Percentiles rank a stretch among this genome's conserved stretches.
Evolutionary conservation across 2,329 filamentous ascomycete genomes (phyloP).

Genomic region (Colletotrichum destructivum): DNA sequence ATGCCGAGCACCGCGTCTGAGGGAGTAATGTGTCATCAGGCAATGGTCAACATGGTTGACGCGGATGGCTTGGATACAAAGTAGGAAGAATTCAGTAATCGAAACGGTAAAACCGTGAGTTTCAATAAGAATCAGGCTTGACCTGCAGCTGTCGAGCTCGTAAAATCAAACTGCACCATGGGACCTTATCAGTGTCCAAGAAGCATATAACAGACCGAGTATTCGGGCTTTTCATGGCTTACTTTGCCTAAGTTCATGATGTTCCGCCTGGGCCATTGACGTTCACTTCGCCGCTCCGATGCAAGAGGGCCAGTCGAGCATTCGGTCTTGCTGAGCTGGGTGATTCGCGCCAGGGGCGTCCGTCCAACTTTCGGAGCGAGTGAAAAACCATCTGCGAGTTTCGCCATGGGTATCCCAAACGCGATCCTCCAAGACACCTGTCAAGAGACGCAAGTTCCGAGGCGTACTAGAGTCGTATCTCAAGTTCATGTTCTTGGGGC

Average conservation of each 20-base stretch:
- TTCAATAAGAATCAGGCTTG: neutral
- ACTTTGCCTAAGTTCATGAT: too few relatives aligned
- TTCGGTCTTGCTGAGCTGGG: too few relatives aligned
- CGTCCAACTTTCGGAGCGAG: neutral
- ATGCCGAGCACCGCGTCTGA: slow-evolving; percentile 11
- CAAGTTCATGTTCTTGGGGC: neutral
- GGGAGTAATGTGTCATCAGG: neutral
- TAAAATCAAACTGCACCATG: too few relatives aligned
- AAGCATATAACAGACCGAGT: too few relatives aligned
- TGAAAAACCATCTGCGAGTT: too few relatives aligned
- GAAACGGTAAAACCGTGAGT: neutral
- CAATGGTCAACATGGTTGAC: neutral
- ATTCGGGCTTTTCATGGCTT: too few relatives aligned
- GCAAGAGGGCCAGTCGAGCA: too few relatives aligned
- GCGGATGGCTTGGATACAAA: neutral
- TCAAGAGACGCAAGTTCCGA: neutral
- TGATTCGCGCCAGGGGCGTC: neutral
- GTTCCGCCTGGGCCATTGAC: too few relatives aligned
- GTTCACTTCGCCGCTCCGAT: too few relatives aligned
- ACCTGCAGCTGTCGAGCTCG: too few relatives aligned
- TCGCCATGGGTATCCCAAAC: slow-evolving; percentile 1
- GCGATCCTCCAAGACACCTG: neutral
- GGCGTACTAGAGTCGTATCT: neutral
- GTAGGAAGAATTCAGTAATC: too few relatives aligned
- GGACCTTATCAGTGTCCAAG: neutral